Conservation (phyloP, 2,329 filamentous ascomycete species). For the Zymoseptoria pseudotritici region DNA sequence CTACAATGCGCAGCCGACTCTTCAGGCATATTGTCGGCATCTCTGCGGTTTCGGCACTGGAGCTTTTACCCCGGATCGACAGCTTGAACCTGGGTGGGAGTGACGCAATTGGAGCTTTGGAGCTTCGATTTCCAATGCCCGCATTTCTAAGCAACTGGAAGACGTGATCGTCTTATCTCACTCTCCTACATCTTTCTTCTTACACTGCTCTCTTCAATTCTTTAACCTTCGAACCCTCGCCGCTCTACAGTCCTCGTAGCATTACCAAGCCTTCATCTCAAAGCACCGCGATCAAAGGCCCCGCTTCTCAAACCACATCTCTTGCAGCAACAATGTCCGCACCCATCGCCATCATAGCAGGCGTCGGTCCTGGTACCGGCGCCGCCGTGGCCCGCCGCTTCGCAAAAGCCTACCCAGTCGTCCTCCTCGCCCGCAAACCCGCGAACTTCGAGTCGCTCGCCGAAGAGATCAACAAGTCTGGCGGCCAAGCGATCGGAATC, state of each 20-base stretch:
- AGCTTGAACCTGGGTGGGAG: neutral
- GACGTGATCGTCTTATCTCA: neutral
- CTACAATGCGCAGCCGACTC: neutral
- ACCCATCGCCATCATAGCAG: slow-evolving; percentile 62
- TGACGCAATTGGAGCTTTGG: neutral
- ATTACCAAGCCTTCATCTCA: neutral
- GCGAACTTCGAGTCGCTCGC: slow-evolving; percentile 61
- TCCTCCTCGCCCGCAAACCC: slow-evolving; percentile 63
- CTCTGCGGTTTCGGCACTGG: neutral
- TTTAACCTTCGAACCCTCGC: neutral
- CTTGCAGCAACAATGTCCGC: slow-evolving; percentile 33
- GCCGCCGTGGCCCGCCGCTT: slow-evolving; percentile 55
- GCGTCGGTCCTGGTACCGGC: slow-evolving; percentile 65
- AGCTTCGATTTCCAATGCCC: neutral
- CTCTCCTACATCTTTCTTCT: neutral
- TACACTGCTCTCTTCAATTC: neutral
- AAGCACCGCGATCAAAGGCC: neutral
- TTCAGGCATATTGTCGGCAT: neutral
- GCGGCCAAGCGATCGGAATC: slow-evolving; percentile 65
- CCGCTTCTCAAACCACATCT: neutral
- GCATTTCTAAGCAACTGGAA: neutral
- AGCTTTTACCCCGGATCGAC: neutral
- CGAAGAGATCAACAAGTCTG: slow-evolving; percentile 57
- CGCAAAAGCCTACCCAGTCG: slow-evolving; percentile 60
- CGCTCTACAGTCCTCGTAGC: neutral